Base-by-base conservation (phyloP, 768 basidiomycete species). In the Guyanaporus albipodus region DNA sequence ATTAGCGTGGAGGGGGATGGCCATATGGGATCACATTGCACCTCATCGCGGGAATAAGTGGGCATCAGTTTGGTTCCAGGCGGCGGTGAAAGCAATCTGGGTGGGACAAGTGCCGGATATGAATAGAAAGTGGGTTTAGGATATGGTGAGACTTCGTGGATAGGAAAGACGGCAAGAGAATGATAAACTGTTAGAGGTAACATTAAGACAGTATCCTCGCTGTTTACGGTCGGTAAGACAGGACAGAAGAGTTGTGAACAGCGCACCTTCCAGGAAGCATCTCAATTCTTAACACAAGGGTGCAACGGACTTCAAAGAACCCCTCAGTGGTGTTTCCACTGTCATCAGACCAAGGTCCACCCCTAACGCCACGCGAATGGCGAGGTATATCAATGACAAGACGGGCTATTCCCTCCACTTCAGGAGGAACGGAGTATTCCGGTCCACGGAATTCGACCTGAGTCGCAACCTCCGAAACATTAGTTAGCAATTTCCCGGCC, bases 321-420 rank as follows among this genome's bases (percentile, higher is more conserved):
- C 76, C 66, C 19, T 81, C 76, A 4, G 74, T 75, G 8, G 12
- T 48, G 56, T 52, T 58, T 46, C 49, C 66, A 44, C 75, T 73
- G 49, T 72, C 75, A n/a, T 77, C 80, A n/a, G 79, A 62, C 8
- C 83, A 72, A 5, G 65, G 56, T 6, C 85, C 86, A 21, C 83
- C 85, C 47, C 73, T 76, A 11, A 85, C 79, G 4, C 83, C 80
- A 44, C 82, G 72, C 1, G 86, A 80, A 48, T 73, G 65, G 38
- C 67, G 72, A 5, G 89, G 89, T n/a, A 90, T 79, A 60, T 91
- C 83, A 52, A 92, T 82, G 10, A 88, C 85, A 10, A 92, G 74
- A 56, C 77, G 80, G 1, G 89, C 89, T 2, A 90, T 76, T 18
- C 89, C 89, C 58, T 91, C 89, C 3, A 73, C 74, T 15, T 85